Conservation (phyloP, 441 rosid genomes). For the Francoa sonchifolia region DNA sequence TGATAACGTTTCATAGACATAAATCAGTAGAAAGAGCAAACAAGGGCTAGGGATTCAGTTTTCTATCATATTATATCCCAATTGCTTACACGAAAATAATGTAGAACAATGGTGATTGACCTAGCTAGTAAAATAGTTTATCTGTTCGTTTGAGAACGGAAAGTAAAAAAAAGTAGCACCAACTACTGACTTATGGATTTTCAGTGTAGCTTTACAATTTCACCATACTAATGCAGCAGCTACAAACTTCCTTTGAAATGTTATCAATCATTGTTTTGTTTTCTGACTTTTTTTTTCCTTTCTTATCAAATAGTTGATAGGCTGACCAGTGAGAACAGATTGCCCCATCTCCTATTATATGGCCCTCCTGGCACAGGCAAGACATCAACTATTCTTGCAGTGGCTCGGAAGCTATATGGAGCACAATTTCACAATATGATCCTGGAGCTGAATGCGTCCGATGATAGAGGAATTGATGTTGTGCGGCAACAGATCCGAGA, state of each 20-base stretch:
- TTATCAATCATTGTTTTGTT: not conserved
- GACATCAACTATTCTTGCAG: slow-evolving; percentile 90
- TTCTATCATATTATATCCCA: too few relatives aligned
- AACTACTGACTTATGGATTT: too few relatives aligned
- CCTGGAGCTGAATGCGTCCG: slow-evolving; percentile 88
- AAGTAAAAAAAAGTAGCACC: too few relatives aligned
- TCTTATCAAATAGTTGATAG: slow-evolving; percentile 51
- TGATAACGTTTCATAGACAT: too few relatives aligned
- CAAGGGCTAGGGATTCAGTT: too few relatives aligned
- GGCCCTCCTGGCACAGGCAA: slow-evolving; percentile 98
- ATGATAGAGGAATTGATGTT: slow-evolving; percentile 89
- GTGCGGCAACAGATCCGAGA: slow-evolving; percentile 89
- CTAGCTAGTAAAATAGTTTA: too few relatives aligned
- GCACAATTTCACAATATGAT: slow-evolving; percentile 80
- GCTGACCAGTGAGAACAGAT: slow-evolving; percentile 78
- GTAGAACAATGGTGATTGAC: too few relatives aligned
- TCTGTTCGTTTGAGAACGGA: too few relatives aligned
- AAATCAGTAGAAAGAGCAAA: too few relatives aligned
- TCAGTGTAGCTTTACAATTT: not conserved
- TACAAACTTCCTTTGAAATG: not conserved
- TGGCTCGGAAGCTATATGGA: slow-evolving; percentile 85
- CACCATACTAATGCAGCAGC: not conserved
- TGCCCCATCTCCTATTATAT: slow-evolving; percentile 84
- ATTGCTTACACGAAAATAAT: too few relatives aligned
- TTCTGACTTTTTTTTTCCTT: slow-evolving; percentile 2